These are phyloP conservation scores for Cladophialophora yegresii DNA, from an alignment of 2,329 filamentous ascomycete species.

Conservation along the genomic window DNA sequence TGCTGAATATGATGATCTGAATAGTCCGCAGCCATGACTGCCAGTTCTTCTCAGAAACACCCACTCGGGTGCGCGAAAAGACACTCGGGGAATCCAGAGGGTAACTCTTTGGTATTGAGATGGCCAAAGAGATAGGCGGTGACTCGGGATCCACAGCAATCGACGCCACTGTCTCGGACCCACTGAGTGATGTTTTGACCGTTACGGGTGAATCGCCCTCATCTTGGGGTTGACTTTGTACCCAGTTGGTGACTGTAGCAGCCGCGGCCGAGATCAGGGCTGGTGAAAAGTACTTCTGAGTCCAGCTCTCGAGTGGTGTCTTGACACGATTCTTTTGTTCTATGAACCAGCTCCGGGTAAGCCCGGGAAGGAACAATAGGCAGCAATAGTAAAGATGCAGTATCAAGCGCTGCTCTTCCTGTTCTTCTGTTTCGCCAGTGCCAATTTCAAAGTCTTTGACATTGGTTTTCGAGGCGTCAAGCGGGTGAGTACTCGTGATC, in stretches of 20 bases:
- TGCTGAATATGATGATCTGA: conserved; percentile 90
- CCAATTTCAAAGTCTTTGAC: conserved; percentile 64
- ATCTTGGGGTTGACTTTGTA: conserved; percentile 45
- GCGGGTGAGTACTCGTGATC: conserved; percentile 69
- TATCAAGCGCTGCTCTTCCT: conserved; percentile 78
- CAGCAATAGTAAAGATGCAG: conserved; percentile 83
- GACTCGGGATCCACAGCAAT: conserved; percentile 87
- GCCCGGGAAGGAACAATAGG: conserved; percentile 72
- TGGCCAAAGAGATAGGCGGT: conserved; percentile 77
- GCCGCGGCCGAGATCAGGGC: conserved; percentile 46
- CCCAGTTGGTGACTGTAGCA: conserved; percentile 46
- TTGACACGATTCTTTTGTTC: conserved; percentile 77
- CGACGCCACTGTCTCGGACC: conserved; percentile 75
- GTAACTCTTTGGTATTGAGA: conserved; percentile 77
- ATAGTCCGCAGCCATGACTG: conserved; percentile 84
- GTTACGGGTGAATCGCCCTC: conserved; percentile 57
- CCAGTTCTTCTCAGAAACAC: conserved; percentile 90
- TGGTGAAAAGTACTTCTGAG: conserved; percentile 65
- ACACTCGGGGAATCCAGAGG: conserved; percentile 79
- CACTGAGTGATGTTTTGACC: conserved; percentile 71
- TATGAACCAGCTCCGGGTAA: conserved; percentile 83
- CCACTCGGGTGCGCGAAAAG: conserved; percentile 75
- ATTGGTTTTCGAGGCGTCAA: conserved; percentile 71
- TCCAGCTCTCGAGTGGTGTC: conserved; percentile 80
- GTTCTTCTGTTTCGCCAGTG: conserved; percentile 58